These are phyloP conservation scores for Russula brevipes DNA, from an alignment of 768 basidiomycete genomes.

Conservation along the genomic window DNA sequence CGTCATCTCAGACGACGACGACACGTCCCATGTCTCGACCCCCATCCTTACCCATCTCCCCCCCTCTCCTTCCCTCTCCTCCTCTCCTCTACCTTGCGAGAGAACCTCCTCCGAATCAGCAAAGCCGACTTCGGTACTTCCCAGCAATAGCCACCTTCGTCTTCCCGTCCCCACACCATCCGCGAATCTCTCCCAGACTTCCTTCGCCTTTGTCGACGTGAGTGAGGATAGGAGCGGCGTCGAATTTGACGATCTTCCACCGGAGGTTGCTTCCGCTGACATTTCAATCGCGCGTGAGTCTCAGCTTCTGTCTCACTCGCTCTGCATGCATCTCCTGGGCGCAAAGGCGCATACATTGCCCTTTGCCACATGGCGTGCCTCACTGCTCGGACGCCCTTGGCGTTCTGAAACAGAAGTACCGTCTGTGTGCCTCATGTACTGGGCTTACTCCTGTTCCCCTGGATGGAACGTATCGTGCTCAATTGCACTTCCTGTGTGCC, in stretches of 20 bases:
- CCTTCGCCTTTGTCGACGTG: slow-evolving; percentile 24
- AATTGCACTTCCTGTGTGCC: background rate
- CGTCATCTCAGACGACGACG: slow-evolving; percentile 19
- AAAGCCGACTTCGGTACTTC: background rate
- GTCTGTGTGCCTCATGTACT: slow-evolving; percentile 1
- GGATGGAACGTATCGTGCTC: background rate
- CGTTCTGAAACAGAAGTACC: background rate
- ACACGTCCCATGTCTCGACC: slow-evolving; percentile 24
- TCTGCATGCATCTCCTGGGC: background rate
- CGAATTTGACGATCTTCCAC: slow-evolving; percentile 28
- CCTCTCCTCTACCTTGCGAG: slow-evolving; percentile 1
- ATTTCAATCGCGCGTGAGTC: slow-evolving; percentile 34
- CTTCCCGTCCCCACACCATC: slow-evolving; percentile 26
- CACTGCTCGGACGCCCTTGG: background rate
- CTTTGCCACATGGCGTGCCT: background rate
- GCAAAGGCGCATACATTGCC: background rate
- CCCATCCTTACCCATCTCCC: slow-evolving; percentile 16
- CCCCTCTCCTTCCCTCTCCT: background rate
- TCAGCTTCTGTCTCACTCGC: slow-evolving; percentile 2
- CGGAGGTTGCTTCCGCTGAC: slow-evolving; percentile 32
- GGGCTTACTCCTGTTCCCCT: slow-evolving; percentile 2
- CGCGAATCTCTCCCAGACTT: slow-evolving; percentile 26
- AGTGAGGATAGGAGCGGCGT: slow-evolving; percentile 13
- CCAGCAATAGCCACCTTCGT: slow-evolving; percentile 19
- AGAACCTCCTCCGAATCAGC: background rate